These are phyloP conservation scores for Globisporangium abappressorium DNA, from an alignment of 352 stramenopile genomes.

Conservation along the genomic window DNA sequence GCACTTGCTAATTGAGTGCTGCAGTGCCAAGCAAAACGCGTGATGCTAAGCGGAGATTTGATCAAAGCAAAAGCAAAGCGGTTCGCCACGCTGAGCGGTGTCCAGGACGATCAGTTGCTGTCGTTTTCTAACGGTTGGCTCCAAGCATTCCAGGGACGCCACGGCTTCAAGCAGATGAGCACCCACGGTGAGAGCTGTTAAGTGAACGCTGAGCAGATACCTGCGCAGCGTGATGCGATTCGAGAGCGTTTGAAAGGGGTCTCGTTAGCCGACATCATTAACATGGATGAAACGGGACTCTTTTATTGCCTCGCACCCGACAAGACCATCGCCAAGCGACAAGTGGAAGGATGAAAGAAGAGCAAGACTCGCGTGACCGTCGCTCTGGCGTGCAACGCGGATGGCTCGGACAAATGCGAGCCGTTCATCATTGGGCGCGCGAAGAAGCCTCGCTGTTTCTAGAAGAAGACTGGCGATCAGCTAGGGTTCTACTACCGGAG, in stretches of 20 bases:
- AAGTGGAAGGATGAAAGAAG: neutral
- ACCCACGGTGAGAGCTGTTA: neutral
- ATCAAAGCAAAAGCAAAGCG: no score
- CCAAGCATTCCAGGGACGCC: neutral
- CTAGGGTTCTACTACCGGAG: neutral
- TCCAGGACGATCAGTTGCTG: neutral
- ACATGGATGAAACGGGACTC: neutral
- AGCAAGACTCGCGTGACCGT: no score
- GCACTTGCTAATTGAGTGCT: neutral
- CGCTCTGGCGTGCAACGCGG: no score
- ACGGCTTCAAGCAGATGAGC: neutral
- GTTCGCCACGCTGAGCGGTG: no score
- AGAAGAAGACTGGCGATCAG: neutral
- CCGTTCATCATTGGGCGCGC: no score
- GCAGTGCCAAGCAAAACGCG: neutral
- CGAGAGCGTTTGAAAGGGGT: neutral
- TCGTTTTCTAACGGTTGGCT: neutral
- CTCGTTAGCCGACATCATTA: neutral
- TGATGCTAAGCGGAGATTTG: no score
- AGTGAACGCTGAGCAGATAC: neutral
- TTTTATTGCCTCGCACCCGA: neutral
- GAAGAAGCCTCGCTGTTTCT: no score
- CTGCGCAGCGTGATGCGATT: neutral
- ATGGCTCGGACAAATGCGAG: no score
- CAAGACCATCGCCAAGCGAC: neutral